Conservation (phyloP, 2,329 filamentous ascomycete species). For the Ophiostoma pallidulum region DNA sequence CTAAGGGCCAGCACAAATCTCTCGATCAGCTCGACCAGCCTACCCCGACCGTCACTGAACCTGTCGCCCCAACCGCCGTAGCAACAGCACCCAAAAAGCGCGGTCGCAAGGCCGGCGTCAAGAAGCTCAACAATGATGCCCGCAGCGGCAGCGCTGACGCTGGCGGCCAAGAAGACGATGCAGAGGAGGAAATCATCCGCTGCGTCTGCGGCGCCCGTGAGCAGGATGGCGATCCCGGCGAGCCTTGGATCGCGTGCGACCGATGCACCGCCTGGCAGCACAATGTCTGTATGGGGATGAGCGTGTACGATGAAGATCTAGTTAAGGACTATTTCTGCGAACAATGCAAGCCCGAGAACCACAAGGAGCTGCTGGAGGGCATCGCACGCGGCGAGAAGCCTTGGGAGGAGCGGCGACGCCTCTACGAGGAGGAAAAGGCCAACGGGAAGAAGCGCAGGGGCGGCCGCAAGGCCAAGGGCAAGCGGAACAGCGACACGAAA, state of each 20-base stretch:
- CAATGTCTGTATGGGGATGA: constrained; percentile 87
- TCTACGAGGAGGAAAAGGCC: constrained; percentile 52
- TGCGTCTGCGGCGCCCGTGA: constrained; percentile 87
- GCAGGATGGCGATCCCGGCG: constrained; percentile 74
- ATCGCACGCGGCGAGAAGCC: constrained; percentile 73
- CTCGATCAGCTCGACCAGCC: constrained; percentile 64
- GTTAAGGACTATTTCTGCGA: constrained; percentile 90
- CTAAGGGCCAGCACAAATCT: constrained; percentile 93
- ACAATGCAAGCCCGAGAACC: constrained; percentile 73
- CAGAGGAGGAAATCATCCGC: constrained; percentile 68
- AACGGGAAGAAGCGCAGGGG: constrained; percentile 47
- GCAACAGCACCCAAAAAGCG: constrained; percentile 38
- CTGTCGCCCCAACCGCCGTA: constrained; percentile 15
- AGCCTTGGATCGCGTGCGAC: constrained; percentile 95
- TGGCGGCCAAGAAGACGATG: constrained; percentile 42
- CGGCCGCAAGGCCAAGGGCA: constrained; percentile 54
- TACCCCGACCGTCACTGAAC: too few species aligned
- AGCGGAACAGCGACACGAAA: constrained; percentile 55
- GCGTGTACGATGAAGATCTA: constrained; percentile 65
- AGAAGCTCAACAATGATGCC: constrained; percentile 46
- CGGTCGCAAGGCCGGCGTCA: constrained; percentile 36
- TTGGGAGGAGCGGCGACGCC: constrained; percentile 64
- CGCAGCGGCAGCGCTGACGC: too few species aligned
- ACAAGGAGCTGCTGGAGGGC: constrained; percentile 69
- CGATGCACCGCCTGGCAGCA: constrained; percentile 92